phyloP scores from a whole-genome alignment of 345 rosid genomes.

The Heritiera fomes region DNA sequence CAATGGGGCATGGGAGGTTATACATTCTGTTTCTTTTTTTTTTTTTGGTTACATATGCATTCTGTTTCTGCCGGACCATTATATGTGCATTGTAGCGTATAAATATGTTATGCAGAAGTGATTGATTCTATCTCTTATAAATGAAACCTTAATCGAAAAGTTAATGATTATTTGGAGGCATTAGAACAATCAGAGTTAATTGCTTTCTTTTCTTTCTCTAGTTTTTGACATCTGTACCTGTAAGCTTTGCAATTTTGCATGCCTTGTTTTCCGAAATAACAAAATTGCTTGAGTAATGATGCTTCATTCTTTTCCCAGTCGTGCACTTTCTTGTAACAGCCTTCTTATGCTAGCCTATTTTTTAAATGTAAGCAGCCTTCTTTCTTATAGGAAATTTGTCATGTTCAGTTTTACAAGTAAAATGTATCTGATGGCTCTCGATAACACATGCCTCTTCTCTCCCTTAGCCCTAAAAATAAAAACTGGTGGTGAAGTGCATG shows the following conservation, averaged over 20 bases:
- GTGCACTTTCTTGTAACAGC: background rate
- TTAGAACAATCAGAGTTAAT: background rate
- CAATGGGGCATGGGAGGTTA: background rate
- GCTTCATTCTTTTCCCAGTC: background rate
- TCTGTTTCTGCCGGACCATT: background rate
- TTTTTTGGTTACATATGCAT: too few relatives aligned
- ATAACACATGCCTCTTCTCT: background rate
- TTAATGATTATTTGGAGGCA: background rate
- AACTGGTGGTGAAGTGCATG: constrained; percentile 5
- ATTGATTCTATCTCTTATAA: background rate
- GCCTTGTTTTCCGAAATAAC: background rate
- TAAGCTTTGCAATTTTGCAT: background rate
- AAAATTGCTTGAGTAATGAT: background rate
- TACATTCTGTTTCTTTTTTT: too few relatives aligned
- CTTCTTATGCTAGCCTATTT: background rate
- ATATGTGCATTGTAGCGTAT: background rate
- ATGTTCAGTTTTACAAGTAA: background rate
- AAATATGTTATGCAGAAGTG: background rate
- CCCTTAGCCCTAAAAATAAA: background rate
- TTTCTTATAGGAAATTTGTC: background rate
- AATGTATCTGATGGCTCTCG: background rate
- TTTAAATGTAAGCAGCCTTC: background rate
- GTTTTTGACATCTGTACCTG: background rate
- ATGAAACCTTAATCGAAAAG: background rate
- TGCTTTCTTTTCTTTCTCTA: background rate